These are phyloP conservation scores for Penicillium parvum DNA, from an alignment of 495 filamentous ascomycete genomes.

Conservation along the genomic window DNA sequence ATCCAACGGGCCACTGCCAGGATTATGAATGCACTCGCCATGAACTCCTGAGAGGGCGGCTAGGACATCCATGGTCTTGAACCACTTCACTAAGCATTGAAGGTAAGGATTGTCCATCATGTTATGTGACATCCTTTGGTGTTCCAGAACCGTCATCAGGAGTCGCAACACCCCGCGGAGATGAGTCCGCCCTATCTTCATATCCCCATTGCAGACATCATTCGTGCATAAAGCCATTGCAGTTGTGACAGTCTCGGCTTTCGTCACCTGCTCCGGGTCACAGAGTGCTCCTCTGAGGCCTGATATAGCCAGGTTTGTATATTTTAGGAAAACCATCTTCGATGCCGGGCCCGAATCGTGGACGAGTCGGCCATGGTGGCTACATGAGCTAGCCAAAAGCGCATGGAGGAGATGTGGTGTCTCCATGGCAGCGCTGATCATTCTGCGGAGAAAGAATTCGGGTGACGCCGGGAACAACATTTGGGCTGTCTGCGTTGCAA, in stretches of 20 bases:
- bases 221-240: constrained; percentile 35
- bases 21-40: background rate
- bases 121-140: constrained; percentile 2
- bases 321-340: constrained; percentile 18
- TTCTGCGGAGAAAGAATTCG: constrained; percentile 18
- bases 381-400: constrained; percentile 24
- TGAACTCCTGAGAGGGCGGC: constrained; percentile 22
- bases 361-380: constrained; percentile 29
- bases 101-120: constrained; percentile 12
- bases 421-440: constrained; percentile 23
- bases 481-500: constrained; percentile 25
- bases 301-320: constrained; percentile 30
- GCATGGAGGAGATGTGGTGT: constrained; percentile 30
- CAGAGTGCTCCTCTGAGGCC: constrained; percentile 18
- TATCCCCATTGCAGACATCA: constrained; percentile 35
- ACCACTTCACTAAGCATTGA: constrained; percentile 31
- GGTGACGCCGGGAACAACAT: constrained; percentile 28
- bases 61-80: constrained; percentile 25
- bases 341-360: constrained; percentile 12
- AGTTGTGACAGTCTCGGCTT: constrained; percentile 23
- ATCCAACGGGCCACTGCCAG: constrained; percentile 5
- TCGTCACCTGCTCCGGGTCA: constrained; percentile 7
- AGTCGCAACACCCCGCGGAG: constrained; percentile 25
- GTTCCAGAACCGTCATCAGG: constrained; percentile 15
- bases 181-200: constrained; percentile 28